phyloP scores from a whole-genome alignment of 371 early-diverging fungal species.

The Massospora cicadina region DNA sequence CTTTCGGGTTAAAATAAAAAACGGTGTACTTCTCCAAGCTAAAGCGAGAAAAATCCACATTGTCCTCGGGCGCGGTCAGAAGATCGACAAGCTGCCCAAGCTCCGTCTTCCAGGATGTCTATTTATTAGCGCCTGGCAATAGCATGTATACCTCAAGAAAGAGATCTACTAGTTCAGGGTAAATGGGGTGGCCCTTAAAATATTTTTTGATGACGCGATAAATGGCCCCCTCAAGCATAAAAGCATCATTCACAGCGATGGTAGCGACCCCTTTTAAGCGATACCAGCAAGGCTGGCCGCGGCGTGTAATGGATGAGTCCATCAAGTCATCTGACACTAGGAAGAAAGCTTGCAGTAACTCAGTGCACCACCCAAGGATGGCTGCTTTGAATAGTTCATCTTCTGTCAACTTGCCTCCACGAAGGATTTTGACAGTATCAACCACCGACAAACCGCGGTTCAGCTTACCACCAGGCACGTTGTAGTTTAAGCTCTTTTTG shows the following conservation, averaged over 20 bases:
- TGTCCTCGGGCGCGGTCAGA: slow-evolving; percentile 87
- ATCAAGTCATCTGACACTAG: slow-evolving; percentile 95
- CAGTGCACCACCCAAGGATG: slow-evolving; percentile 88
- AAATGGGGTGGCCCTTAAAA: slow-evolving; percentile 63
- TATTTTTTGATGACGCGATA: slow-evolving; percentile 82
- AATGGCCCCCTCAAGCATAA: slow-evolving; percentile 79
- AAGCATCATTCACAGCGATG: slow-evolving; percentile 88
- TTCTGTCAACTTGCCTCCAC: slow-evolving; percentile 41
- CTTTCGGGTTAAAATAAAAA: slow-evolving; percentile 16
- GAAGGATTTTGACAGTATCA: slow-evolving; percentile 63
- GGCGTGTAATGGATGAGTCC: slow-evolving; percentile 86
- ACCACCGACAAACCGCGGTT: slow-evolving; percentile 92
- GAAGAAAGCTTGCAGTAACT: slow-evolving; percentile 95
- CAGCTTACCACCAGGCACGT: slow-evolving; percentile 38
- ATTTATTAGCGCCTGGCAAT: slow-evolving; percentile 1
- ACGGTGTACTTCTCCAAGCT: slow-evolving; percentile 55
- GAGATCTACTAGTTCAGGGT: slow-evolving; percentile 75
- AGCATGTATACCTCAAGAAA: slow-evolving; percentile 59
- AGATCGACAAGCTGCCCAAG: slow-evolving; percentile 93
- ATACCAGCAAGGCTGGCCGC: slow-evolving; percentile 96
- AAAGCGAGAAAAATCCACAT: slow-evolving; percentile 77
- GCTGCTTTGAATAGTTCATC: slow-evolving; percentile 74
- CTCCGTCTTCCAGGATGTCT: slow-evolving; percentile 87
- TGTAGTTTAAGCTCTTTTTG: slow-evolving; percentile 6
- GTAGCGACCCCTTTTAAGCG: slow-evolving; percentile 59